These are phyloP conservation scores for Garcia nutans DNA, from an alignment of 345 rosid species.

Conservation along the genomic window DNA sequence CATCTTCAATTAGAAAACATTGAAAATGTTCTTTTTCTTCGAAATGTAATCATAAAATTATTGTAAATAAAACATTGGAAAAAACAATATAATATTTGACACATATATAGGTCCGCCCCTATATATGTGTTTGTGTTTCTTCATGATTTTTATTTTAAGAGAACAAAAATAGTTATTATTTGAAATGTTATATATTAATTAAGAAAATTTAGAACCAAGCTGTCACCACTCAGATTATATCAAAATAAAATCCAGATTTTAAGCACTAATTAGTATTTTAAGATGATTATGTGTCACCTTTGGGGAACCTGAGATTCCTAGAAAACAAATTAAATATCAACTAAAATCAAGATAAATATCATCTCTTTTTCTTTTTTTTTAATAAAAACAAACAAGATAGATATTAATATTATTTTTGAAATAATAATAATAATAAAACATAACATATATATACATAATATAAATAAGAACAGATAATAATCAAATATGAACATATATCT, in stretches of 20 bases:
- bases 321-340: not conserved
- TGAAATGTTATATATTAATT: too few relatives aligned
- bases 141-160: too few relatives aligned
- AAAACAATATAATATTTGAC: too few relatives aligned
- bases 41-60: too few relatives aligned
- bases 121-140: too few relatives aligned
- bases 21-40: too few relatives aligned
- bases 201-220: not conserved
- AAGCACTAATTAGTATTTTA: not conserved
- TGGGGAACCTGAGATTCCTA: slow-evolving; percentile 12
- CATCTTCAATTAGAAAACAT: too few relatives aligned
- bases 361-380: not conserved
- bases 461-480: not conserved
- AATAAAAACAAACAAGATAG: not conserved
- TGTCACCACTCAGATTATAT: slow-evolving; percentile 13
- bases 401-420: not conserved
- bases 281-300: slow-evolving; percentile 3
- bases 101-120: too few relatives aligned
- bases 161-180: too few relatives aligned
- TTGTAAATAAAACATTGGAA: too few relatives aligned
- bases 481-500: not conserved
- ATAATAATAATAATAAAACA: not conserved
- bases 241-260: not conserved
- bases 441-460: not conserved
- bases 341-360: slow-evolving; percentile 13